Conservation (phyloP, 2,329 filamentous ascomycete species). For the Dryadomyces quercus-mongolicae region DNA sequence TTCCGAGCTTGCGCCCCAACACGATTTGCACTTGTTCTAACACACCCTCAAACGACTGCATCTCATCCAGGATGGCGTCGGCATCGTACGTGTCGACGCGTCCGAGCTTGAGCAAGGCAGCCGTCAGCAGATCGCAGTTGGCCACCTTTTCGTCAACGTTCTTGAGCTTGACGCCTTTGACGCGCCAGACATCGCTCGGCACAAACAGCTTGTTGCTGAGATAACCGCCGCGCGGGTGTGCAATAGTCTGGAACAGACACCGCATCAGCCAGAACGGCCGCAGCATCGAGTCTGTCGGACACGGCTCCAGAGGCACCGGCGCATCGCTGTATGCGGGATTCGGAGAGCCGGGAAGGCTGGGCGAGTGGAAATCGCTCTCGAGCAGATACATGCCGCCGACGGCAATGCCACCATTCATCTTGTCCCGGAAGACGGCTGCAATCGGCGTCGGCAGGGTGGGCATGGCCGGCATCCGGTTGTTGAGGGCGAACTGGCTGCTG, state of each 20-base stretch:
- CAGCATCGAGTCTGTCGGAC: constrained; percentile 78
- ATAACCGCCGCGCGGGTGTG: constrained; percentile 84
- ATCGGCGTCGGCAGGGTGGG: constrained; percentile 58
- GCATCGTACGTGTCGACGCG: constrained; percentile 82
- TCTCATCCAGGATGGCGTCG: constrained; percentile 84
- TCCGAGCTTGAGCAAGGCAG: constrained; percentile 71
- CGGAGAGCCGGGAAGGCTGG: constrained; percentile 47
- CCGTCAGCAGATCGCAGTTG: constrained; percentile 82
- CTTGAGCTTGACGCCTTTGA: constrained; percentile 87
- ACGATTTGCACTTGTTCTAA: constrained; percentile 73
- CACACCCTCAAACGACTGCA: constrained; percentile 76
- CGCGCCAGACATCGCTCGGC: constrained; percentile 83
- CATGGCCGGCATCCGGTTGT: constrained; percentile 38
- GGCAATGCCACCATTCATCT: constrained; percentile 34
- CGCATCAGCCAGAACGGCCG: constrained; percentile 98
- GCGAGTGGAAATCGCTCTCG: constrained; percentile 68
- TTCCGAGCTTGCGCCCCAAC: constrained; percentile 77
- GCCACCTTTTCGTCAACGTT: constrained; percentile 86
- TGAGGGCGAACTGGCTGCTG: constrained; percentile 50
- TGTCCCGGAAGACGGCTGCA: constrained; percentile 47
- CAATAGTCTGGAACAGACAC: constrained; percentile 81
- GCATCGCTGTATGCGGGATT: constrained; percentile 49
- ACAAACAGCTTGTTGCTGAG: constrained; percentile 85
- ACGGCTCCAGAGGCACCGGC: constrained; percentile 76
- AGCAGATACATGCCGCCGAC: constrained; percentile 68